phyloP scores from a whole-genome alignment of 1,284 basidiomycete genomes.

The Ustilago nuda region DNA sequence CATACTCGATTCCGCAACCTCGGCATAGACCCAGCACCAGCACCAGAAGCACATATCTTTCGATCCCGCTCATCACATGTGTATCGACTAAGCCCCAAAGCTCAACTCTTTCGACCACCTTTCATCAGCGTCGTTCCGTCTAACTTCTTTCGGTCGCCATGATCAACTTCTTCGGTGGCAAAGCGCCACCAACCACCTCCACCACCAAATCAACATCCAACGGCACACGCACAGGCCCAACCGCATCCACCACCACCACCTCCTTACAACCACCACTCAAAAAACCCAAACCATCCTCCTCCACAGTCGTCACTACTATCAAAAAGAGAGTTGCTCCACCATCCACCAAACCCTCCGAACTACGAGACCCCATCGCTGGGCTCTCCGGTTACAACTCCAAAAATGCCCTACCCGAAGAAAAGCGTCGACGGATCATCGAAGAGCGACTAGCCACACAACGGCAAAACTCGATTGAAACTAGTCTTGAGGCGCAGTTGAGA shows the following conservation, averaged over 20 bases:
- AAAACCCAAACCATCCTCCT: conserved; percentile 28
- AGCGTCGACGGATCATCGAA: conserved; percentile 51
- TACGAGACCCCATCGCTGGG: conserved; percentile 43
- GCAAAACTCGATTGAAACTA: conserved; percentile 47
- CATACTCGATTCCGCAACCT: neutral
- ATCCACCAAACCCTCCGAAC: conserved; percentile 23
- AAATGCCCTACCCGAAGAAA: conserved; percentile 53
- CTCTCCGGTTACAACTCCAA: conserved; percentile 42
- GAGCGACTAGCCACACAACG: conserved; percentile 41
- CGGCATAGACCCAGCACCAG: neutral
- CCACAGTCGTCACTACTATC: conserved; percentile 45
- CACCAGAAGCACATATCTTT: neutral
- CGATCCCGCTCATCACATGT: conserved; percentile 4
- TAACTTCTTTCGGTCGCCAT: conserved; percentile 10
- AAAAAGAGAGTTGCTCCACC: conserved; percentile 30
- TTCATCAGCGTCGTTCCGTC: neutral
- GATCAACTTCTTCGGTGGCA: conserved; percentile 52
- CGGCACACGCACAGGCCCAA: neutral
- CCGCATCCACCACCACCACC: conserved; percentile 4
- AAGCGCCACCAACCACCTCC: conserved; percentile 17
- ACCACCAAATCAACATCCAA: conserved; percentile 15
- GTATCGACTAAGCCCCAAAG: neutral
- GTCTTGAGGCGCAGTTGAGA: conserved; percentile 34
- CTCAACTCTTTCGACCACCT: neutral
- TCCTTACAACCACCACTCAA: conserved; percentile 29